These are phyloP conservation scores for Alternaria arbusti DNA, from an alignment of 2,329 filamentous ascomycete species.

Conservation along the genomic window DNA sequence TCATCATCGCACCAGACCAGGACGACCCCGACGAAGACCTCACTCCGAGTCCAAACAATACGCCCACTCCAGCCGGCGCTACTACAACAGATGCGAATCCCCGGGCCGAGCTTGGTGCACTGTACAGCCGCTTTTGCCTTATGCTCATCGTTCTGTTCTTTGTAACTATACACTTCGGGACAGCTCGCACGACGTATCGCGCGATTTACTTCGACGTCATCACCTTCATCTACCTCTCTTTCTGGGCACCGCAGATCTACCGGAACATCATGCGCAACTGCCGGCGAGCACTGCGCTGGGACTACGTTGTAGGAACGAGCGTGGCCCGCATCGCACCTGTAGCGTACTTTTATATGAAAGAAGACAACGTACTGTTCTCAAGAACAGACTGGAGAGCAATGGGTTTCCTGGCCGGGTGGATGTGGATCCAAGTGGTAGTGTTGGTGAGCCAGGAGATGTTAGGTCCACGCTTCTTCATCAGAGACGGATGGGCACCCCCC, in stretches of 20 bases:
- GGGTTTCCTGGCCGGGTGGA: slow-evolving; percentile 71
- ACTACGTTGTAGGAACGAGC: slow-evolving; percentile 86
- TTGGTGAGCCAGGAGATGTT: slow-evolving; percentile 84
- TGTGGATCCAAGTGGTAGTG: slow-evolving; percentile 83
- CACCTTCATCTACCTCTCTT: slow-evolving; percentile 79
- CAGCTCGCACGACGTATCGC: slow-evolving; percentile 61
- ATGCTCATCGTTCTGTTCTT: slow-evolving; percentile 64
- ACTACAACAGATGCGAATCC: slow-evolving; percentile 33
- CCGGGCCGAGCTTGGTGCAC: slow-evolving; percentile 60
- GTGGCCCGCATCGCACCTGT: slow-evolving; percentile 78
- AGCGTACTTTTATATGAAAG: slow-evolving; percentile 81
- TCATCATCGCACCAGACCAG: slow-evolving; percentile 67
- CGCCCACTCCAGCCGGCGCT: slow-evolving; percentile 18
- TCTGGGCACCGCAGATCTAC: slow-evolving; percentile 91
- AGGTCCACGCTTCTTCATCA: slow-evolving; percentile 86
- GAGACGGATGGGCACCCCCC: slow-evolving; percentile 68
- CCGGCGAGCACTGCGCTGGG: slow-evolving; percentile 87
- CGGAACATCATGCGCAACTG: slow-evolving; percentile 92
- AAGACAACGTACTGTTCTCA: slow-evolving; percentile 82
- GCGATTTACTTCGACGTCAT: slow-evolving; percentile 67
- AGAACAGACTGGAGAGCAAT: slow-evolving; percentile 72
- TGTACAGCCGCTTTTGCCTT: slow-evolving; percentile 69
- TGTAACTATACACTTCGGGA: slow-evolving; percentile 64
- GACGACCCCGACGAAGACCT: slow-evolving; percentile 53
- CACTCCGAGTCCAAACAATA: slow-evolving; percentile 31